These are phyloP conservation scores for Coleophoma crateriformis DNA, from an alignment of 2,329 filamentous ascomycete species.

Conservation along the genomic window DNA sequence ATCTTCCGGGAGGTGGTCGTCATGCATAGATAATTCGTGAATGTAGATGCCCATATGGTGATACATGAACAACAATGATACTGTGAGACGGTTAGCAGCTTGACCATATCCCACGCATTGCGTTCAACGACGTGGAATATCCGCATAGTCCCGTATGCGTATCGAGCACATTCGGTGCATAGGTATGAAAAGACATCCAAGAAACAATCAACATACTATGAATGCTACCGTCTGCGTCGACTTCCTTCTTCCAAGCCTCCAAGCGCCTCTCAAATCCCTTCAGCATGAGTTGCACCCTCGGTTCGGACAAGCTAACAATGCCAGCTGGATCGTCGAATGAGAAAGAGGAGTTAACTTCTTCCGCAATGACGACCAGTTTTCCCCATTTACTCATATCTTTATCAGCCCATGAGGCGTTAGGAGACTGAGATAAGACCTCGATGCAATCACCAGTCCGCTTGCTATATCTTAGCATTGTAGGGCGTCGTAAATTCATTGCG, in stretches of 20 bases:
- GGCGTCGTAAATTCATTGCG: constrained; percentile 32
- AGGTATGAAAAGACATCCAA: too few species aligned
- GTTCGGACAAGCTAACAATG: constrained; percentile 42
- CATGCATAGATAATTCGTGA: constrained; percentile 50
- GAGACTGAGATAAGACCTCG: constrained; percentile 28
- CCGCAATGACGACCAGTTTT: constrained; percentile 37
- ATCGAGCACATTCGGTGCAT: too few species aligned
- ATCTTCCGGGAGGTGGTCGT: constrained; percentile 45
- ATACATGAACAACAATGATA: constrained; percentile 30
- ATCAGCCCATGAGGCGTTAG: constrained; percentile 27
- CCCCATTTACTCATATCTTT: constrained; percentile 30
- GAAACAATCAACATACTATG: too few species aligned
- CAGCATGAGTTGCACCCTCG: constrained; percentile 43
- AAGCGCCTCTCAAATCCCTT: constrained; percentile 45
- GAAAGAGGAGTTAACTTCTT: constrained; percentile 46
- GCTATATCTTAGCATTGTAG: constrained; percentile 33
- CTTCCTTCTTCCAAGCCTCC: constrained; percentile 33
- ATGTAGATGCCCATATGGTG: constrained; percentile 46
- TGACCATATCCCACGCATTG: too few species aligned
- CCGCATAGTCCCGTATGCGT: too few species aligned
- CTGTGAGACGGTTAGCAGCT: not conserved
- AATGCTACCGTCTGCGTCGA: constrained; percentile 1
- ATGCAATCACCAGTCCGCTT: constrained; percentile 34
- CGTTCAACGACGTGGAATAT: too few species aligned
- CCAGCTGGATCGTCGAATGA: constrained; percentile 32